Conservation (phyloP, 306 rosid genomes). For the Malus sylvestris region DNA sequence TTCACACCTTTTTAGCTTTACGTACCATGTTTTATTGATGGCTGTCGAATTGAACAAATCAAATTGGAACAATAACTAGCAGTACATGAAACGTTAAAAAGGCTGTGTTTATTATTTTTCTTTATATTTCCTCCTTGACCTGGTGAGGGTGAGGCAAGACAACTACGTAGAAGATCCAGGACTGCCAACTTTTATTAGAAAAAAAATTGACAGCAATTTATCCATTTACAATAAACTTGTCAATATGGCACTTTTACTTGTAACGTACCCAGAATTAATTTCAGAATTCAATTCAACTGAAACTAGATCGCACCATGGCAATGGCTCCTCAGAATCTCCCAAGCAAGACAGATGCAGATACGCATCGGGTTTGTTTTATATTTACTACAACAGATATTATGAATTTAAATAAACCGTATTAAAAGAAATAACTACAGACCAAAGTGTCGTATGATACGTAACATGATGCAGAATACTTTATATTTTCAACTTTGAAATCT, state of each 20-base stretch:
- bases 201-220: conserved; percentile 18
- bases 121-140: neutral
- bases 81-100: too few species aligned
- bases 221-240: neutral
- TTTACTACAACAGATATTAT: neutral
- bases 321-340: conserved; percentile 87
- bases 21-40: too few species aligned
- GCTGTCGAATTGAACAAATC: too few species aligned
- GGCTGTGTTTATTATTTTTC: too few species aligned
- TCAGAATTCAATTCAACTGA: neutral
- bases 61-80: too few species aligned
- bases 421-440: conserved; percentile 20
- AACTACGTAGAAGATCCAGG: neutral
- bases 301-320: conserved; percentile 32
- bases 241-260: neutral
- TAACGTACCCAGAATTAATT: conserved; percentile 1
- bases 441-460: neutral
- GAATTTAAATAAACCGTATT: conserved; percentile 13
- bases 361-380: conserved; percentile 32
- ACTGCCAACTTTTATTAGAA: conserved; percentile 24
- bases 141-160: neutral
- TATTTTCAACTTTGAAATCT: conserved; percentile 17
- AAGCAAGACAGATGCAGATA: conserved; percentile 83
- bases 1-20: too few species aligned
- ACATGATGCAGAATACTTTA: neutral